Conservation (phyloP, 2,329 filamentous ascomycete species). For the Pseudopyricularia cyperi region DNA sequence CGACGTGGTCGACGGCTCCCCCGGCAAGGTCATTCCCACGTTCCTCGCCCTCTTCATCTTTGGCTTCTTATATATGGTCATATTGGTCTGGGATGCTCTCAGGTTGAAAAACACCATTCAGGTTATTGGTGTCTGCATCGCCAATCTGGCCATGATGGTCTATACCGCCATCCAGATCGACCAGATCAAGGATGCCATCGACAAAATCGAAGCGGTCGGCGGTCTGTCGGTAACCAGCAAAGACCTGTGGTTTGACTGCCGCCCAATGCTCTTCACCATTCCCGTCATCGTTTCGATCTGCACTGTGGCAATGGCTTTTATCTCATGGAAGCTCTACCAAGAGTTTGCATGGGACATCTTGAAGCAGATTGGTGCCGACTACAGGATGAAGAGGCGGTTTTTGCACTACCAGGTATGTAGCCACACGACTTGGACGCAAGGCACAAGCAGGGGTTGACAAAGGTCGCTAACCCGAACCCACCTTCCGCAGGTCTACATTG, state of each 20-base stretch:
- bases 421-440: background rate
- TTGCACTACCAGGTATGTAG: slow-evolving; percentile 77
- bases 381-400: slow-evolving; percentile 93
- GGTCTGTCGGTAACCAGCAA: slow-evolving; percentile 10
- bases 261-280: slow-evolving; percentile 71
- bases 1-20: slow-evolving; percentile 34
- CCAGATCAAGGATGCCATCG: slow-evolving; percentile 69
- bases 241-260: slow-evolving; percentile 55
- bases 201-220: slow-evolving; percentile 24
- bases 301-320: slow-evolving; percentile 58
- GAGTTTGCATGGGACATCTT: slow-evolving; percentile 99
- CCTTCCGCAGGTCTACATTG: slow-evolving; percentile 72
- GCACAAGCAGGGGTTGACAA: background rate
- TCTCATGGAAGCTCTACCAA: slow-evolving; percentile 92
- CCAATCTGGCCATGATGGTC: slow-evolving; percentile 81
- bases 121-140: slow-evolving; percentile 85
- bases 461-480: background rate
- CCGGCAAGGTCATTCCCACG: slow-evolving; percentile 70
- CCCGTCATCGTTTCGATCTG: slow-evolving; percentile 70
- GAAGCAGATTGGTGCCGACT: slow-evolving; percentile 95
- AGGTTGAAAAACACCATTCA: slow-evolving; percentile 97
- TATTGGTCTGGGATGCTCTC: slow-evolving; percentile 86
- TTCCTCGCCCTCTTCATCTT: slow-evolving; percentile 96
- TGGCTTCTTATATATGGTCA: slow-evolving; percentile 82
- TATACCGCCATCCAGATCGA: slow-evolving; percentile 90